phyloP scores from a whole-genome alignment of 1,139 yeast species.

The Candida tetrigidarum region DNA sequence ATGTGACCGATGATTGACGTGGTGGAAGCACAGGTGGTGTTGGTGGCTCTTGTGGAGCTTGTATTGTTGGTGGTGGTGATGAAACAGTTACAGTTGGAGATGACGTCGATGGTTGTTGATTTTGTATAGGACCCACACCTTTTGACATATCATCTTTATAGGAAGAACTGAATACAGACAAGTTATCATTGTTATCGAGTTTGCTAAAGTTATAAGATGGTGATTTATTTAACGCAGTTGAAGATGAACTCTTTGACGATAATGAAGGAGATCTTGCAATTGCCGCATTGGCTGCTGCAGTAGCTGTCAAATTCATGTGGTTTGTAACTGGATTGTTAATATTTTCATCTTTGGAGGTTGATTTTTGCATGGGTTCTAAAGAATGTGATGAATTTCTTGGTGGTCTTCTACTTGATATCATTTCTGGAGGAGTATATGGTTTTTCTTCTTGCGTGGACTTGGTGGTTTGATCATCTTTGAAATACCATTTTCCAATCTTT shows the following conservation, averaged over 20 bases:
- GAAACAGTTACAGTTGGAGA: neutral
- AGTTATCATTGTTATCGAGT: slow-evolving; percentile 7
- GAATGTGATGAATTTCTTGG: slow-evolving; percentile 30
- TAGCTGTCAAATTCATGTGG: neutral
- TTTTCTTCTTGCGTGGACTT: slow-evolving; percentile 7
- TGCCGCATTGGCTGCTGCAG: slow-evolving; percentile 9
- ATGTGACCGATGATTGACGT: neutral
- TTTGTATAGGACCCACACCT: no score
- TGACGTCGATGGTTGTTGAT: neutral
- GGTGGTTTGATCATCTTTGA: slow-evolving; percentile 39
- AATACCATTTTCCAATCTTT: slow-evolving; percentile 74
- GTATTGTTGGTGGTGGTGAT: neutral
- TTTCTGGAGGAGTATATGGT: slow-evolving; percentile 60
- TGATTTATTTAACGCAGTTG: slow-evolving; percentile 5
- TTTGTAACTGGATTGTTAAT: neutral
- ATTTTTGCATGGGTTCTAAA: neutral
- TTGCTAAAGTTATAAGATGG: slow-evolving; percentile 23
- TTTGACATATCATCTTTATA: slow-evolving; percentile 1
- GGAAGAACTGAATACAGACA: neutral
- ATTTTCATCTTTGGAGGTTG: slow-evolving; percentile 4
- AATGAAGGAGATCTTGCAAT: slow-evolving; percentile 4
- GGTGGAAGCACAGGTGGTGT: neutral
- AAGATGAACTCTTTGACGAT: neutral
- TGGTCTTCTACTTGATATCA: slow-evolving; percentile 61
- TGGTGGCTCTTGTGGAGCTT: neutral